These are phyloP conservation scores for Serendipita sp. DNA, from an alignment of 768 basidiomycete species.

Conservation along the genomic window DNA sequence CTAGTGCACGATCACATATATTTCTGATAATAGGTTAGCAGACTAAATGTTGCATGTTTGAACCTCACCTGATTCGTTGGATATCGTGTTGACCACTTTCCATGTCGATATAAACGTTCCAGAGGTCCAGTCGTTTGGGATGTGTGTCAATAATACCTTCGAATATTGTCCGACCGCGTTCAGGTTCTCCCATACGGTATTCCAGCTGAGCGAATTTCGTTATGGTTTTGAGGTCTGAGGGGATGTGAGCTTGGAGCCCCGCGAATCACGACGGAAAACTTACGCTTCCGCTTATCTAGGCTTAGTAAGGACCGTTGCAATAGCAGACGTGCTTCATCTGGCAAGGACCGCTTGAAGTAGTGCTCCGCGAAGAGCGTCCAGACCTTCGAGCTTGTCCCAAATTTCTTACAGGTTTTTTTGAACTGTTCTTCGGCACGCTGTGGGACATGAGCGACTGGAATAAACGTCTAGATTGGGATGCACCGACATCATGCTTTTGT, in stretches of 20 bases:
- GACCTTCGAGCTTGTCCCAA: conserved; percentile 80
- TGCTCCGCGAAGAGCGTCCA: conserved; percentile 85
- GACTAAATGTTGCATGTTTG: neutral
- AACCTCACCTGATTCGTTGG: conserved; percentile 51
- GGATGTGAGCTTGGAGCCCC: conserved; percentile 5
- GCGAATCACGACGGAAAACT: conserved; percentile 20
- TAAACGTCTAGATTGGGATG: conserved; percentile 11
- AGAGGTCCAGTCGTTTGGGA: conserved; percentile 87
- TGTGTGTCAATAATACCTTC: conserved; percentile 94
- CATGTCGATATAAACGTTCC: conserved; percentile 97
- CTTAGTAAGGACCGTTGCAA: conserved; percentile 79
- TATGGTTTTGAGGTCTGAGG: conserved; percentile 82
- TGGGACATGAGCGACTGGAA: neutral
- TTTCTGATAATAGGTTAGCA: conserved; percentile 33
- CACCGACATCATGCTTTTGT: conserved; percentile 56
- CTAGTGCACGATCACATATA: conserved; percentile 72
- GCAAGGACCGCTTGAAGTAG: conserved; percentile 53
- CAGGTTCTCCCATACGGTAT: conserved; percentile 85
- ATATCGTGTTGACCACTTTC: conserved; percentile 70
- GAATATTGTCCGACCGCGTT: conserved; percentile 89
- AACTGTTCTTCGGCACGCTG: conserved; percentile 91
- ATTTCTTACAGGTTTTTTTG: conserved; percentile 83
- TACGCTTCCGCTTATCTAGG: conserved; percentile 87
- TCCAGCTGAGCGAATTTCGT: conserved; percentile 90
- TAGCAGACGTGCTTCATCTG: conserved; percentile 71